Percentiles rank a stretch among this genome's conserved stretches.
Evolutionary conservation across 1,139 yeast species (phyloP).

Genomic region (Debaryomycetaceae sp.): DNA sequence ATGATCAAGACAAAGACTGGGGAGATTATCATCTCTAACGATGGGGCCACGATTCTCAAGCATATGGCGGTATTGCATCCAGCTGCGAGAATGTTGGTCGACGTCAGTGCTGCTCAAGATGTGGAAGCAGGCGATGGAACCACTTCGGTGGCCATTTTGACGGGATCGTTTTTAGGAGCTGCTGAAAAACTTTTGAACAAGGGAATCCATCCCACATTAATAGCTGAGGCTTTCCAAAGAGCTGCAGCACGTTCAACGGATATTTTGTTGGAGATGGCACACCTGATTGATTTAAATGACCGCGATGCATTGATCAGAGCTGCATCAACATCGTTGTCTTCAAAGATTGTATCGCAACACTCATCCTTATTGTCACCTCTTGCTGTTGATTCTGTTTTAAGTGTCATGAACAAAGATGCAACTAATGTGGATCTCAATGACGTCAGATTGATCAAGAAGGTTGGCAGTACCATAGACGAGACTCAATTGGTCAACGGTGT

Average conservation of each 20-base stretch:
- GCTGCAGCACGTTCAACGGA: constrained; percentile 90
- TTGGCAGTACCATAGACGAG: constrained; percentile 97
- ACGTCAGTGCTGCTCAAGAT: constrained; percentile 95
- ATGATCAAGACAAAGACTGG: constrained; percentile 95
- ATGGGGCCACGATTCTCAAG: constrained; percentile 93
- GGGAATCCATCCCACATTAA: constrained; percentile 94
- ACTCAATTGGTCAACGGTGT: constrained; percentile 92
- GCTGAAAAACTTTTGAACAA: constrained; percentile 85
- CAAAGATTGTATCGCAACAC: constrained; percentile 94
- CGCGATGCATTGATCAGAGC: constrained; percentile 84
- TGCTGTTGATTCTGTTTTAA: constrained; percentile 90
- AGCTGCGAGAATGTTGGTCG: constrained; percentile 97
- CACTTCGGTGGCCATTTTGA: constrained; percentile 91
- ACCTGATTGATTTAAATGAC: constrained; percentile 69
- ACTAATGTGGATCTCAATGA: constrained; percentile 80
- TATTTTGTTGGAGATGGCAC: constrained; percentile 80
- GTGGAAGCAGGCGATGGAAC: constrained; percentile 99
- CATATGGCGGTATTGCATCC: constrained; percentile 99
- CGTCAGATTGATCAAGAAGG: constrained; percentile 84
- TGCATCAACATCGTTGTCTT: constrained; percentile 88
- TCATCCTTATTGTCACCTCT: constrained; percentile 83
- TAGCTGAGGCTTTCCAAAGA: constrained; percentile 91
- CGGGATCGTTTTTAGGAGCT: constrained; percentile 92
- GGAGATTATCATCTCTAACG: constrained; percentile 92
- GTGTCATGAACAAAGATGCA: constrained; percentile 54